phyloP scores from a whole-genome alignment of 768 basidiomycete species.

The Tricholoma terreum region DNA sequence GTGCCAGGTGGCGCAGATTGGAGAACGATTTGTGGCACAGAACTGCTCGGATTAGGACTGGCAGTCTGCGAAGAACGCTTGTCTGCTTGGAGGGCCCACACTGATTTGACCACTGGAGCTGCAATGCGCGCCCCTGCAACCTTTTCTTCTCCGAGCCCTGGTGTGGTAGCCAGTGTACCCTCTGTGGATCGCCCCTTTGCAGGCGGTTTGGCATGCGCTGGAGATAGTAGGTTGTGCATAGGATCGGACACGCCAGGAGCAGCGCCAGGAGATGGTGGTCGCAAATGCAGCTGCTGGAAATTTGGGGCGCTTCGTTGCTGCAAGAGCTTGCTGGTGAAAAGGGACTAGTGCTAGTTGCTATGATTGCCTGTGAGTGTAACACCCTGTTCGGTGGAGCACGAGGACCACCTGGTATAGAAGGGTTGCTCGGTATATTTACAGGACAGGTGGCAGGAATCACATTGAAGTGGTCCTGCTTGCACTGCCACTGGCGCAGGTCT shows the following conservation, averaged over 20 bases:
- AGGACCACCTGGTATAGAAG: constrained; percentile 70
- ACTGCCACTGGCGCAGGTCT: too few species aligned
- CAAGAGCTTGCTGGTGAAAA: constrained; percentile 24
- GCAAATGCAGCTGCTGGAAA: constrained; percentile 33
- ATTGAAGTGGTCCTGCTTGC: too few species aligned
- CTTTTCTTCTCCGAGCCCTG: constrained; percentile 61
- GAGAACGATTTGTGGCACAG: constrained; percentile 23
- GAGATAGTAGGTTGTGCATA: constrained; percentile 27
- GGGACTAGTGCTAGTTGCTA: constrained; percentile 34
- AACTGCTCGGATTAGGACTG: constrained; percentile 20
- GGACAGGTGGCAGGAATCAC: too few species aligned
- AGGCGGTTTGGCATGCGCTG: constrained; percentile 15
- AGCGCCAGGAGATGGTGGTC: constrained; percentile 27
- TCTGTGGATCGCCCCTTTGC: constrained; percentile 7
- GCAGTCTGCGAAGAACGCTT: constrained; percentile 18
- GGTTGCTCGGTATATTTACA: constrained; percentile 36
- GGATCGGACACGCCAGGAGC: constrained; percentile 22
- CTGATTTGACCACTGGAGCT: constrained; percentile 50
- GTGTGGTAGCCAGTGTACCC: constrained; percentile 46
- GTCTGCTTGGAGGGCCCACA: constrained; percentile 10
- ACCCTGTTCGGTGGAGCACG: constrained; percentile 62
- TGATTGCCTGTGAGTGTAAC: constrained; percentile 66
- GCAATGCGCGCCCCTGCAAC: constrained; percentile 59
- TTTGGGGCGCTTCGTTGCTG: constrained; percentile 23
- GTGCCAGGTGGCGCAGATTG: constrained; percentile 18